Base-by-base conservation (phyloP, 129 eudicot species). In the Lonicera japonica region DNA sequence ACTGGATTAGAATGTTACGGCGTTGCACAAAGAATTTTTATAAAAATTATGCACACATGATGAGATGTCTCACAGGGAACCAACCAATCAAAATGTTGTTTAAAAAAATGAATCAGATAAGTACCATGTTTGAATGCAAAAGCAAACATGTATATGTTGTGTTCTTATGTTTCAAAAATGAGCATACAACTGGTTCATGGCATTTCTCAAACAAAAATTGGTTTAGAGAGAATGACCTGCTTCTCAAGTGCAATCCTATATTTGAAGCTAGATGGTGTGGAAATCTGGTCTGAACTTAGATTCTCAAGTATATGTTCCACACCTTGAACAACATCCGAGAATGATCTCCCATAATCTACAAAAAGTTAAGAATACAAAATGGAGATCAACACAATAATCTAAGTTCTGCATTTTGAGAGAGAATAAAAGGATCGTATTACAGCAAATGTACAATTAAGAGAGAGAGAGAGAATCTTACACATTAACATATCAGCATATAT, bases 311-410 rank as follows among this genome's bases (percentile, higher is more conserved):
- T 73, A 75, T 79, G 88, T 54, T 68, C 85, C 18, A 87, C 90
- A 60, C 91, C 85, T 79, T 79, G 87, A 56, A 92, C 80, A 64
- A 92, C 89, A 79, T 88, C 95, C 16, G 80, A 69, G 65, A 82
- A 92, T 59, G 99, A 92, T 73, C 82, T 74, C 9, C 99, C 95
- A 80, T 87, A 92, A 77, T 84, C 98, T 91, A 82, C 69, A 73
- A 11, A 59, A 43, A 66, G 34, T 54, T n/a, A 39, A 21, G 36
- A 65, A 6, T 14, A 50, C 20, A 50, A 39, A 56, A 74, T 52
- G 15, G 18, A 47, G 56, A 58, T 38, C 38, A 55, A 41, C 41
- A 61, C 16, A 66, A 67, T 23, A 16, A 39, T 56, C 43, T 15
- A 73, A 43, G 24, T 58, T 43, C 52, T 12, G 21, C 9, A 15